Evolutionary conservation across 371 early-diverging fungal species (phyloP).

Genomic region (Mortierella sp.): DNA sequence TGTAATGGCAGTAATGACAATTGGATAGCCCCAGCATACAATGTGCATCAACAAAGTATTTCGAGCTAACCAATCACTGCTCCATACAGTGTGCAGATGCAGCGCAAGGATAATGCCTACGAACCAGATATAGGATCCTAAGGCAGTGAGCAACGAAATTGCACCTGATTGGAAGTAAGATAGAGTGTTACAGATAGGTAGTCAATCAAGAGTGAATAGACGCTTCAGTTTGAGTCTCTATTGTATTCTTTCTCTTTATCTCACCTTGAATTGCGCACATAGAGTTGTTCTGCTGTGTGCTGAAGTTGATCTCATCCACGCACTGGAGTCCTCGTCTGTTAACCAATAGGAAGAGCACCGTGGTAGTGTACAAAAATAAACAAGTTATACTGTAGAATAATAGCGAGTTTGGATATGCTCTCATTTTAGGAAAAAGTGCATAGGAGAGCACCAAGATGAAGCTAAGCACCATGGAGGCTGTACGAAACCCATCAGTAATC

Average conservation of each 20-base stretch:
- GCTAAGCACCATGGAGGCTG: slow-evolving; percentile 62
- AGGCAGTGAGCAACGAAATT: slow-evolving; percentile 65
- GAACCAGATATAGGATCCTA: slow-evolving; percentile 69
- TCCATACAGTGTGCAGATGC: slow-evolving; percentile 74
- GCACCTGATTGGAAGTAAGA: neutral
- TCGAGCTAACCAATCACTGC: slow-evolving; percentile 65
- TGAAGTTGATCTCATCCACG: slow-evolving; percentile 58
- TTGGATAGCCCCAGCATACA: slow-evolving; percentile 72
- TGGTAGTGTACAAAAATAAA: slow-evolving; percentile 66
- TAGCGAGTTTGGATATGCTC: slow-evolving; percentile 73
- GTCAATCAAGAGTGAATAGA: no score
- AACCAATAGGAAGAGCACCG: slow-evolving; percentile 67
- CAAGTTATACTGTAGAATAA: slow-evolving; percentile 70
- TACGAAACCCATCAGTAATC: slow-evolving; percentile 65
- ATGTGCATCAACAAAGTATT: slow-evolving; percentile 62
- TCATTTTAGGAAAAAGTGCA: slow-evolving; percentile 69
- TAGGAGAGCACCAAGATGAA: slow-evolving; percentile 71
- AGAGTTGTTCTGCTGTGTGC: slow-evolving; percentile 68
- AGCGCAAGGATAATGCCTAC: slow-evolving; percentile 68
- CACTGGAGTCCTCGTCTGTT: slow-evolving; percentile 69
- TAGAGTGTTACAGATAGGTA: neutral
- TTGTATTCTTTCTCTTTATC: no score
- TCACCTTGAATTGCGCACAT: slow-evolving; percentile 71
- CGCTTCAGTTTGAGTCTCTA: no score
- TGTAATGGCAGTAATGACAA: slow-evolving; percentile 55